A percentile compares a stretch with the other conserved stretches of the same genome.
Conservation (phyloP, 2,329 filamentous ascomycete genomes). For the Aureobasidium namibiae region DNA sequence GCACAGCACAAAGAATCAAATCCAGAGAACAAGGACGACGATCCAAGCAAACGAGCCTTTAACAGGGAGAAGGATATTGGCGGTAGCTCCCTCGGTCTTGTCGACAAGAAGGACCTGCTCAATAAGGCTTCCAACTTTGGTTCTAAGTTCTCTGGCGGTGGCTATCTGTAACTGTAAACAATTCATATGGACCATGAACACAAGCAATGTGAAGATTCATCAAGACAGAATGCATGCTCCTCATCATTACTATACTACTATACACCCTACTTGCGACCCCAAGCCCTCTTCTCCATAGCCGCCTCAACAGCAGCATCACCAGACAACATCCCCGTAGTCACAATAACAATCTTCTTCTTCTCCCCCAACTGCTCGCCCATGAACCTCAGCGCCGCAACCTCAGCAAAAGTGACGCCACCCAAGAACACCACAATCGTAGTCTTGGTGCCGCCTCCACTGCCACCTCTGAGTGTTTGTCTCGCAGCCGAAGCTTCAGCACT, state of each 20-base stretch:
- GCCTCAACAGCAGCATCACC: slow-evolving; percentile 54
- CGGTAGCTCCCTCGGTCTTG: slow-evolving; percentile 56
- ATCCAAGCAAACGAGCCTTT: slow-evolving; percentile 82
- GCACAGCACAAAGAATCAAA: slow-evolving; percentile 39
- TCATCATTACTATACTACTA: not conserved
- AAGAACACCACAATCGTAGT: slow-evolving; percentile 94
- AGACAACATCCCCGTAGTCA: slow-evolving; percentile 83
- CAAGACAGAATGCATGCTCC: not conserved
- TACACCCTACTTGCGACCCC: slow-evolving; percentile 17
- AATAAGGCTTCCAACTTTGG: slow-evolving; percentile 74
- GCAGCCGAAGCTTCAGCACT: slow-evolving; percentile 81
- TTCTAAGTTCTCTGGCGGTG: slow-evolving; percentile 69
- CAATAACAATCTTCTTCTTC: slow-evolving; percentile 73
- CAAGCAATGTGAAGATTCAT: not conserved
- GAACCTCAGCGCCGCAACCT: slow-evolving; percentile 88
- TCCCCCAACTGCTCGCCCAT: slow-evolving; percentile 46
- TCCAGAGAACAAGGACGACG: slow-evolving; percentile 64
- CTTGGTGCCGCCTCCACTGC: slow-evolving; percentile 56
- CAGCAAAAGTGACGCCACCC: slow-evolving; percentile 92
- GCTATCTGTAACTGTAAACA: slow-evolving; percentile 51
- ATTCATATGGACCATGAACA: too few species aligned
- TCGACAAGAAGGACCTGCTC: slow-evolving; percentile 68
- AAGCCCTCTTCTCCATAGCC: slow-evolving; percentile 60
- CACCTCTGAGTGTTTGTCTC: slow-evolving; percentile 70
- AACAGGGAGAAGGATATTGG: slow-evolving; percentile 93